These are phyloP conservation scores for Dioscorea cayenensis DNA, from an alignment of 116 monocot genomes.

Conservation along the genomic window DNA sequence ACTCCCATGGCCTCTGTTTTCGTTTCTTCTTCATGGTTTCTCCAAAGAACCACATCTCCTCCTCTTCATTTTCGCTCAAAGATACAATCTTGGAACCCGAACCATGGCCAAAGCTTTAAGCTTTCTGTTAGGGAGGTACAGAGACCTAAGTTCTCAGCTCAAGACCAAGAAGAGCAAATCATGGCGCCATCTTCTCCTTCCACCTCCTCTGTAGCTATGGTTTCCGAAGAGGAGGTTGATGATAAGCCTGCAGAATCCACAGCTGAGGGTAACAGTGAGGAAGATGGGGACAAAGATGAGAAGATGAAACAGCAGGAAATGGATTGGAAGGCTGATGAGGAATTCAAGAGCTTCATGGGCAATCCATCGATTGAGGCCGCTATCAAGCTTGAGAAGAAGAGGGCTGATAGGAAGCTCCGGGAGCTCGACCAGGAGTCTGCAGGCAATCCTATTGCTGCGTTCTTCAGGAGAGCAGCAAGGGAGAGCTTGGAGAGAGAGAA, in stretches of 20 bases:
- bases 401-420: slow-evolving; percentile 50
- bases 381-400: slow-evolving; percentile 86
- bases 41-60: neutral
- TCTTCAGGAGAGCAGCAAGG: slow-evolving; percentile 30
- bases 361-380: slow-evolving; percentile 87
- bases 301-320: slow-evolving; percentile 41
- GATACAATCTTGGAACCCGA: slow-evolving; percentile 5
- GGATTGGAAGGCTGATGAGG: slow-evolving; percentile 79
- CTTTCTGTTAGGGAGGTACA: neutral
- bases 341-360: slow-evolving; percentile 91
- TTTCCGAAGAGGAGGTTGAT: slow-evolving; percentile 17
- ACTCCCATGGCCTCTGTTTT: slow-evolving; percentile 13
- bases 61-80: slow-evolving; percentile 11
- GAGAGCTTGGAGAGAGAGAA: slow-evolving; percentile 52
- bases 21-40: neutral
- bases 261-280: neutral
- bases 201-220: slow-evolving; percentile 21
- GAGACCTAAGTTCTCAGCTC: slow-evolving; percentile 32
- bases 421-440: slow-evolving; percentile 53
- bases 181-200: slow-evolving; percentile 8
- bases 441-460: slow-evolving; percentile 32
- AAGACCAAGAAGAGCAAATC: slow-evolving; percentile 42
- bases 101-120: slow-evolving; percentile 1
- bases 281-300: slow-evolving; percentile 11
- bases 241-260: neutral